Percentiles rank a stretch among this genome's conserved stretches.
Evolutionary conservation across 768 basidiomycete species (phyloP).

Genomic region (Xerocomellus dryophilus): DNA sequence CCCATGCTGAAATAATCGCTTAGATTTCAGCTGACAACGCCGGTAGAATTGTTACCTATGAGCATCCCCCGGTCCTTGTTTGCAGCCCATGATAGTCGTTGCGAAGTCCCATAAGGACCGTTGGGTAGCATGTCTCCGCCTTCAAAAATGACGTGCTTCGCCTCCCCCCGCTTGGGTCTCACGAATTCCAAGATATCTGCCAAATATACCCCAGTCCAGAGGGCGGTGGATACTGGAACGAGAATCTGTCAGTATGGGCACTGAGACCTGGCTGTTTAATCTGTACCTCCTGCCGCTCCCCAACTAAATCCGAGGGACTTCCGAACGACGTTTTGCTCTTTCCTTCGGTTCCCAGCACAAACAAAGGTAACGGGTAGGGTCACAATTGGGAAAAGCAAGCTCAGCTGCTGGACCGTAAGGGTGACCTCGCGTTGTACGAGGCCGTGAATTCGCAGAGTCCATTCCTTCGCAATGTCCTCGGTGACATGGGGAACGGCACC

Average conservation of each 20-base stretch:
- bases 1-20: conserved; percentile 36
- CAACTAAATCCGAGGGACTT: conserved; percentile 56
- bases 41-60: conserved; percentile 28
- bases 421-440: conserved; percentile 36
- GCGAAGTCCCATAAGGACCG: conserved; percentile 58
- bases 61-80: conserved; percentile 50
- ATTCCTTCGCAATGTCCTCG: conserved; percentile 35
- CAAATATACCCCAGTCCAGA: conserved; percentile 60
- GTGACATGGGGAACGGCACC: conserved; percentile 53
- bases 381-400: conserved; percentile 45
- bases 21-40: background rate
- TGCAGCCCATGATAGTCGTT: conserved; percentile 44
- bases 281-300: conserved; percentile 45
- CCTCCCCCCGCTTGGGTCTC: conserved; percentile 33
- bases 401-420: conserved; percentile 46
- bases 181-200: conserved; percentile 51
- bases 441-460: conserved; percentile 44
- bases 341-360: conserved; percentile 63
- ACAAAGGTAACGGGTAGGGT: conserved; percentile 60
- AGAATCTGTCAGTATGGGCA: background rate
- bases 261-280: background rate
- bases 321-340: conserved; percentile 61
- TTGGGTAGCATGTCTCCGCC: conserved; percentile 55
- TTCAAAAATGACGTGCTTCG: conserved; percentile 58
- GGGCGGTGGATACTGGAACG: conserved; percentile 44